Evolutionary conservation across 208 protist genomes (phyloP).

Genomic region (Sergeia podlipaevii): DNA sequence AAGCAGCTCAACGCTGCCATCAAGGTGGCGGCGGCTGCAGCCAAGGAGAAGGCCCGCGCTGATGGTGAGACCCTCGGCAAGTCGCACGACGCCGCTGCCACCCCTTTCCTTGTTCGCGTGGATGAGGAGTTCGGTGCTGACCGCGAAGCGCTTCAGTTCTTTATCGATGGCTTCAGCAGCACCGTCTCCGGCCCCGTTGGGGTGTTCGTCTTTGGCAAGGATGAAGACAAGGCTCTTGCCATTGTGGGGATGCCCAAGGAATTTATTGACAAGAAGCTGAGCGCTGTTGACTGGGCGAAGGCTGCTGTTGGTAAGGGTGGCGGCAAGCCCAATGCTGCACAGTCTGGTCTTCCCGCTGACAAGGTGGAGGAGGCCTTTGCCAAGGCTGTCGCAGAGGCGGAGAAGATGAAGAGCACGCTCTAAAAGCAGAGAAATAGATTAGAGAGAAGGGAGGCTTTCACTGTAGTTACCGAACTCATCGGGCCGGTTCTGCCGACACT

Average conservation of each 20-base stretch:
- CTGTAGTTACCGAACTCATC: too few species aligned
- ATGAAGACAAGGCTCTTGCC: constrained; percentile 68
- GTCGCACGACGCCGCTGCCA: constrained; percentile 28
- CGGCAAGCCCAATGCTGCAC: constrained; percentile 85
- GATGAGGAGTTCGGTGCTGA: constrained; percentile 71
- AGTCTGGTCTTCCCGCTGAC: constrained; percentile 69
- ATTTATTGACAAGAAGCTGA: constrained; percentile 76
- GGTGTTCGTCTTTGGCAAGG: constrained; percentile 70
- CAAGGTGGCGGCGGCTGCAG: constrained; percentile 56
- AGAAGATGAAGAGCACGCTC: constrained; percentile 52
- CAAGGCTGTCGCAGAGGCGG: constrained; percentile 60
- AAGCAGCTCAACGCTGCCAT: constrained; percentile 62
- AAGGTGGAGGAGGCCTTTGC: constrained; percentile 31
- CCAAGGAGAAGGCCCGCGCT: constrained; percentile 65
- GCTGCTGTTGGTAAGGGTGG: constrained; percentile 85
- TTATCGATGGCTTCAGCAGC: constrained; percentile 64
- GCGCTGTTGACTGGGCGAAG: constrained; percentile 84
- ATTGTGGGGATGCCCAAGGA: constrained; percentile 60
- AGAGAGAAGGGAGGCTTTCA: neutral
- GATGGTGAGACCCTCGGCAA: constrained; percentile 52
- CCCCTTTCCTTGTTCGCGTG: constrained; percentile 46
- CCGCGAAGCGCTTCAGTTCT: constrained; percentile 81
- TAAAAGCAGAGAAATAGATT: too few species aligned
- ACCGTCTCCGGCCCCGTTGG: constrained; percentile 56
- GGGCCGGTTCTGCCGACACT: neutral